Base-by-base conservation (phyloP, 768 basidiomycete species). In the Lactarius sp. region DNA sequence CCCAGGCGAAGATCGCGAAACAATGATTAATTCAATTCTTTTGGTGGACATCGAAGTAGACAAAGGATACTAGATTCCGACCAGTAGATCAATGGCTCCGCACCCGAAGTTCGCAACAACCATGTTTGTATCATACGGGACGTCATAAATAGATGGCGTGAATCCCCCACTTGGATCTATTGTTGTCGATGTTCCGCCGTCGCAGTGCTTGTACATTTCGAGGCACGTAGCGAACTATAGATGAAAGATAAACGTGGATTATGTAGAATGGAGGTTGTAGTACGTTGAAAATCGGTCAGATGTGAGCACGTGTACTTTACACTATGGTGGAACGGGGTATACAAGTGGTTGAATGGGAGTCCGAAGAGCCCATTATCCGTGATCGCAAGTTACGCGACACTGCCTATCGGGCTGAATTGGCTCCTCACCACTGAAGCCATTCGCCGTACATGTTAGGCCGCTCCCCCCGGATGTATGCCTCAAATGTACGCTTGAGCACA, bases 361-460 rank as follows among this genome's bases (percentile, higher is more conserved):
- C 44, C 41, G 44, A 46, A 47, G 51, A 20, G 46, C 57, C 52
- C 58, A 56, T 47, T 14, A 52, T 54, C 56, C n/a, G 41, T 53
- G 44, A 34, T 58, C 62, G 56, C 62, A 36, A 33, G 51, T 52
- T 33, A 41, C 52, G 64, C 56, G 18, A 57, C 20, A 58, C 49
- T n/a, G 34, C 58, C 52, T 46, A 16, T 46, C 18, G 27, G 37
- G 22, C 39, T 18, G 42, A 20, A 18, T n/a, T 27, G 37, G 51
- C 52, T 56, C 34, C 50, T 65, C 52, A 79, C 81, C 81, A 83
- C 56, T 74, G 68, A 61, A 84, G 68, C 79, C 80, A 83, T 76
- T 98, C 94, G 37, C 94, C 95, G 70, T 98, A 97, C 90, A 95
- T 90, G 73, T 95, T 98, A 10, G 96, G 94, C 66, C 81, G 77